Evolutionary conservation across 73 alveolate genomes (phyloP).

Genomic region (Strombidium stylifer): DNA sequence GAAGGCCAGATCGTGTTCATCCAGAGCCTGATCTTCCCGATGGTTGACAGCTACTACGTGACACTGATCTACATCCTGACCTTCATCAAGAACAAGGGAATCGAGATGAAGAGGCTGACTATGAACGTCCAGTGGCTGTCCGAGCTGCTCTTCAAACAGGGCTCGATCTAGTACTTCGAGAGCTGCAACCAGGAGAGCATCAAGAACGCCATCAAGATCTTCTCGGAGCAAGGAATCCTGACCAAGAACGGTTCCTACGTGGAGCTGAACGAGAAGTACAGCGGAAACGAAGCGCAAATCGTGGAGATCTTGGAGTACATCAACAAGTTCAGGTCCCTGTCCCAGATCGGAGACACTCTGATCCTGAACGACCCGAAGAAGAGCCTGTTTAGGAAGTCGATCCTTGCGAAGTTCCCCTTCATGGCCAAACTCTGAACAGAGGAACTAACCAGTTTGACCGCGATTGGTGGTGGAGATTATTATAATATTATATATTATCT

Average conservation of each 20-base stretch:
- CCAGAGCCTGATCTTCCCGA: slow-evolving; percentile 80
- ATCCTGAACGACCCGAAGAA: background rate
- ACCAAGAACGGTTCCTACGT: slow-evolving; percentile 8
- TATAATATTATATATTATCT: background rate
- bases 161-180: slow-evolving; percentile 44
- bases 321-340: background rate
- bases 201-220: slow-evolving; percentile 53
- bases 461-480: background rate
- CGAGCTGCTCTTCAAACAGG: slow-evolving; percentile 77
- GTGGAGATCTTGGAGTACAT: slow-evolving; percentile 6
- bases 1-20: slow-evolving; percentile 48
- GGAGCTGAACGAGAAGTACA: slow-evolving; percentile 3
- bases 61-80: slow-evolving; percentile 11
- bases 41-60: slow-evolving; percentile 80
- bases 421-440: slow-evolving; percentile 57
- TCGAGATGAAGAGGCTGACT: slow-evolving; percentile 40
- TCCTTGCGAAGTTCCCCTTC: slow-evolving; percentile 63
- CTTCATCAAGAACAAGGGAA: slow-evolving; percentile 28
- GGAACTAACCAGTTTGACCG: background rate
- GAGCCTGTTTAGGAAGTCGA: slow-evolving; percentile 28
- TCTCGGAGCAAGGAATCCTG: slow-evolving; percentile 23
- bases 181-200: slow-evolving; percentile 56
- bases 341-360: slow-evolving; percentile 15
- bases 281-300: slow-evolving; percentile 24
- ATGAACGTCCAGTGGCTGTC: slow-evolving; percentile 76